A percentile compares a stretch with the other conserved stretches of the same genome.
These are phyloP conservation scores for Ophiocordyceps camponoti-saundersi DNA, from an alignment of 2,329 filamentous ascomycete species.

Conservation along the genomic window DNA sequence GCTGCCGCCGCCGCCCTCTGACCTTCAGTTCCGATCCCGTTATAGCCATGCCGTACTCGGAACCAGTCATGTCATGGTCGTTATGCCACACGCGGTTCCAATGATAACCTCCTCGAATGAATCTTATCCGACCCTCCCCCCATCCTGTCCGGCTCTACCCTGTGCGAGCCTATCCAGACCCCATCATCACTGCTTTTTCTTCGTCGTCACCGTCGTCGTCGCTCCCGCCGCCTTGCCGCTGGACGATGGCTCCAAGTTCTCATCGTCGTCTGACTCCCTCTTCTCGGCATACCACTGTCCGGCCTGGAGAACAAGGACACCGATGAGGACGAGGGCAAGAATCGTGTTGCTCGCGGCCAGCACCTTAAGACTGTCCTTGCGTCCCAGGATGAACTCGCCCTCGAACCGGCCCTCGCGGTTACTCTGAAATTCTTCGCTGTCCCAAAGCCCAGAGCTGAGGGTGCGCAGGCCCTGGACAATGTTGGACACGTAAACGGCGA, in stretches of 20 bases:
- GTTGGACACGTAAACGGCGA: slow-evolving; percentile 88
- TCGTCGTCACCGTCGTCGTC: slow-evolving; percentile 4
- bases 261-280: slow-evolving; percentile 68
- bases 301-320: slow-evolving; percentile 81
- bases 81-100: neutral
- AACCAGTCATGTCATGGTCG: too few relatives aligned
- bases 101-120: too few relatives aligned
- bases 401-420: slow-evolving; percentile 24
- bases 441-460: slow-evolving; percentile 55
- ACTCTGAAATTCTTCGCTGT: slow-evolving; percentile 20
- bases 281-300: slow-evolving; percentile 98
- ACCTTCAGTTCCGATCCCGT: neutral
- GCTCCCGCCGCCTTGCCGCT: slow-evolving; percentile 9
- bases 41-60: too few relatives aligned
- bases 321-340: slow-evolving; percentile 76
- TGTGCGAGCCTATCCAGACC: neutral
- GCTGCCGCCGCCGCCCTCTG: neutral
- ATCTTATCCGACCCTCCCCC: neutral
- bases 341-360: slow-evolving; percentile 93
- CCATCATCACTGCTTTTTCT: slow-evolving; percentile 18
- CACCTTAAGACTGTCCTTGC: slow-evolving; percentile 83
- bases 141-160: neutral
- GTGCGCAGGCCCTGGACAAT: slow-evolving; percentile 88
- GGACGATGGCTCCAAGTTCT: slow-evolving; percentile 9
- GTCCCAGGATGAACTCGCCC: slow-evolving; percentile 52